Conservation (phyloP, 306 rosid genomes). For the Oxytropis ochrocephala region DNA sequence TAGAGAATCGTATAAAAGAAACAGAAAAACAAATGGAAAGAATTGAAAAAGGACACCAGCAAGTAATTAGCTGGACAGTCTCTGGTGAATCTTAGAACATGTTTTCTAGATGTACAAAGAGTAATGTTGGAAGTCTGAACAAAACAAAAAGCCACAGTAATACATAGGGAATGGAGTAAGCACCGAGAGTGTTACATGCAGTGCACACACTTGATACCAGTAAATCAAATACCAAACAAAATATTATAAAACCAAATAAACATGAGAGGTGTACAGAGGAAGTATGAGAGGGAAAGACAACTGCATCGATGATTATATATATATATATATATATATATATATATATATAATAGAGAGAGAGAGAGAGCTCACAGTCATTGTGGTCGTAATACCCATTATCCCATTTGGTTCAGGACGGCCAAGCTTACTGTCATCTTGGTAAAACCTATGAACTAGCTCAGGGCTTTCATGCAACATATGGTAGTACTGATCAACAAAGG, state of each 20-base stretch:
- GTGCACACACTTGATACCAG: not conserved
- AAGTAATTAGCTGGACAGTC: not conserved
- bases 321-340: not conserved
- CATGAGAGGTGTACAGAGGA: not conserved
- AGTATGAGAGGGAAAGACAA: not conserved
- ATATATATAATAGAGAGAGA: no score
- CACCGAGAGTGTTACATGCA: not conserved
- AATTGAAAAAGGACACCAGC: not conserved
- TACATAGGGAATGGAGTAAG: not conserved
- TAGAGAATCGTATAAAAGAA: not conserved
- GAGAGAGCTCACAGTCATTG: constrained; percentile 60
- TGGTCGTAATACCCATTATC: constrained; percentile 60
- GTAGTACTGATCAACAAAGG: constrained; percentile 84
- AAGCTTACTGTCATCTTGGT: constrained; percentile 72
- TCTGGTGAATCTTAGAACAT: not conserved
- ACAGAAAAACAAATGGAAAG: not conserved
- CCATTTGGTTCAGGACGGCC: constrained; percentile 69
- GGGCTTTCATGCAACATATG: constrained; percentile 80
- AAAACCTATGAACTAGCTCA: constrained; percentile 72
- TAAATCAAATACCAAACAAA: not conserved
- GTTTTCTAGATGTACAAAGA: not conserved
- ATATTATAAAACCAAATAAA: not conserved
- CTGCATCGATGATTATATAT: not conserved
- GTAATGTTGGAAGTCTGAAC: not conserved
- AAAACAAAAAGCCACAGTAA: not conserved